Conservation (phyloP, 1,284 basidiomycete genomes). For the Coniophora puteana region DNA sequence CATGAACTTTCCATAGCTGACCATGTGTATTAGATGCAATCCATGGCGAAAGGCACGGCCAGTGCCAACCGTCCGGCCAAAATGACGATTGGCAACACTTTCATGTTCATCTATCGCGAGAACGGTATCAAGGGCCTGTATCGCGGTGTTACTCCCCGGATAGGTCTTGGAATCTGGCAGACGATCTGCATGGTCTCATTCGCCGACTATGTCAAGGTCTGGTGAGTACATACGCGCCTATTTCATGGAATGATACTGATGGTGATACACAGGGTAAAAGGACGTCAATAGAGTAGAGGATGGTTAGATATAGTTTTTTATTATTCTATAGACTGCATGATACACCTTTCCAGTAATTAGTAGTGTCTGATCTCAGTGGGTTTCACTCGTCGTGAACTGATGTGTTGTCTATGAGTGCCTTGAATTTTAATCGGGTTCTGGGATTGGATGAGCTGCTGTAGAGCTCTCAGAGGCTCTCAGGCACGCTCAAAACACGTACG, state of each 20-base stretch:
- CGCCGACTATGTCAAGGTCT: slow-evolving; percentile 90
- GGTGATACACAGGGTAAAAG: slow-evolving; percentile 41
- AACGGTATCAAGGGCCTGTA: slow-evolving; percentile 97
- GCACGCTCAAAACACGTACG: no score
- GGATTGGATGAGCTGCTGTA: no score
- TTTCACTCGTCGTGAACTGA: no score
- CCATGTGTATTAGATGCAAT: slow-evolving; percentile 87
- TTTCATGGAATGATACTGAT: neutral
- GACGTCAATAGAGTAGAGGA: slow-evolving; percentile 21
- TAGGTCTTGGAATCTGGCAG: slow-evolving; percentile 96
- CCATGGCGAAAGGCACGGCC: slow-evolving; percentile 83
- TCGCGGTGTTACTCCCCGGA: slow-evolving; percentile 95
- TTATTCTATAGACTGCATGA: slow-evolving; percentile 19
- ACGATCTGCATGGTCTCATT: slow-evolving; percentile 98
- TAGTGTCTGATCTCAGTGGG: no score
- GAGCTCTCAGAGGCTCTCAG: no score
- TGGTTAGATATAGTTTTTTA: slow-evolving; percentile 4
- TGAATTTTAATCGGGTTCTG: no score
- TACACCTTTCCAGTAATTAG: no score
- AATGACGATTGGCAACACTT: slow-evolving; percentile 88
- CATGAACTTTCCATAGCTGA: slow-evolving; percentile 8
- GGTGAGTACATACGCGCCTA: slow-evolving; percentile 40
- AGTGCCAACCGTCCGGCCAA: slow-evolving; percentile 82
- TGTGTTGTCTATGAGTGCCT: no score
- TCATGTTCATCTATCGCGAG: slow-evolving; percentile 92